Evolutionary conservation across 441 rosid species (phyloP).

Genomic region (Eugenia klotzschiana): DNA sequence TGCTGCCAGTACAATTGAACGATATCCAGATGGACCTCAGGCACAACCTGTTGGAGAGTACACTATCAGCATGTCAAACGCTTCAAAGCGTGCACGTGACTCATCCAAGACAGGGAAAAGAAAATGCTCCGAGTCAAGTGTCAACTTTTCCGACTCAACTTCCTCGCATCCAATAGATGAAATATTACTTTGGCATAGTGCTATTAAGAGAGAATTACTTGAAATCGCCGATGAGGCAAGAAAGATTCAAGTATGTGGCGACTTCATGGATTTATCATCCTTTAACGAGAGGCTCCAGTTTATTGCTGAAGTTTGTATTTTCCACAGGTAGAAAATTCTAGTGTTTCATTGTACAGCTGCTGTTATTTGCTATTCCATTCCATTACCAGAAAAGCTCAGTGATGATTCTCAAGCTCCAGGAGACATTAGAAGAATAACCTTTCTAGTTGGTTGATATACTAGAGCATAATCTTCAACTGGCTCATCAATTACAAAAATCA

Average conservation of each 20-base stretch:
- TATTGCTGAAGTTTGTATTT: slow-evolving; percentile 74
- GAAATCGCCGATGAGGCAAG: slow-evolving; percentile 51
- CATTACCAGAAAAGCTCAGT: neutral
- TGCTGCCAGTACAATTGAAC: slow-evolving; percentile 11
- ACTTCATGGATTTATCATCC: slow-evolving; percentile 45
- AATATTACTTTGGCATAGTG: slow-evolving; percentile 69
- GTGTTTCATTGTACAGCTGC: neutral
- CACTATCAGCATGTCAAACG: slow-evolving; percentile 12
- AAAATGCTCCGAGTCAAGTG: slow-evolving; percentile 30
- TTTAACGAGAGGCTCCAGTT: slow-evolving; percentile 63
- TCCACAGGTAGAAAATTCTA: slow-evolving; percentile 35
- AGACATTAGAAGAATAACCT: neutral
- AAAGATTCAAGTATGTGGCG: slow-evolving; percentile 44
- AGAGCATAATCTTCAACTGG: neutral
- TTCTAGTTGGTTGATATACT: neutral
- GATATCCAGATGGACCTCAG: slow-evolving; percentile 6
- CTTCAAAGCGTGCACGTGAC: slow-evolving; percentile 27
- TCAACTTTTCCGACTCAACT: slow-evolving; percentile 11
- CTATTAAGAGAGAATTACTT: slow-evolving; percentile 46
- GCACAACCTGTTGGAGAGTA: slow-evolving; percentile 19
- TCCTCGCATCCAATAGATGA: slow-evolving; percentile 46
- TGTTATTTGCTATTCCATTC: neutral
- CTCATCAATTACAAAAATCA: neutral
- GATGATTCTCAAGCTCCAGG: neutral
- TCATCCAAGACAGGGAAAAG: slow-evolving; percentile 39